These are phyloP conservation scores for Sporothrix sp. DNA, from an alignment of 2,329 filamentous ascomycete species.

Conservation along the genomic window DNA sequence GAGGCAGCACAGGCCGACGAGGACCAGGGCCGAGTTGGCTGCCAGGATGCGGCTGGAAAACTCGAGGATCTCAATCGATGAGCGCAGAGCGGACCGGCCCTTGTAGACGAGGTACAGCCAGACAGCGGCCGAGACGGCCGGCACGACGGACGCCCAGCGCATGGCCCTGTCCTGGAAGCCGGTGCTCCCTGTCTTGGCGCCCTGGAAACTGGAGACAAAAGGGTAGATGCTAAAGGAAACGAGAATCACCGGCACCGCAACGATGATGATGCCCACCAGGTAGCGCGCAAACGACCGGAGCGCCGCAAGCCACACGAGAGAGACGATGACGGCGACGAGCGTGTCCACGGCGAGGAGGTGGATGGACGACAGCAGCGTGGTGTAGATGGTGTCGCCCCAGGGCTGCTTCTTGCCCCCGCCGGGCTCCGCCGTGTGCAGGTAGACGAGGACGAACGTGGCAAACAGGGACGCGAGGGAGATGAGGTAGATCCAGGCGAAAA, in stretches of 20 bases:
- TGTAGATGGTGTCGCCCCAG: slow-evolving; percentile 90
- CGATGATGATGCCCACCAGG: slow-evolving; percentile 69
- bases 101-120: slow-evolving; percentile 81
- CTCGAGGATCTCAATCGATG: slow-evolving; percentile 80
- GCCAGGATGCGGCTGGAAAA: slow-evolving; percentile 83
- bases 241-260: slow-evolving; percentile 78
- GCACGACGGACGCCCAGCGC: slow-evolving; percentile 76
- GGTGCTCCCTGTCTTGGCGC: slow-evolving; percentile 56
- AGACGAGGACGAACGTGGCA: slow-evolving; percentile 80
- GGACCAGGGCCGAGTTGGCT: slow-evolving; percentile 71
- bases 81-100: slow-evolving; percentile 69
- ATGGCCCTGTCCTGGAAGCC: slow-evolving; percentile 81
- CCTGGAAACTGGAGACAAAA: slow-evolving; percentile 80
- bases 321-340: slow-evolving; percentile 77
- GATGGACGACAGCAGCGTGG: slow-evolving; percentile 74
- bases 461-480: slow-evolving; percentile 77
- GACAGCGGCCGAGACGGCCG: slow-evolving; percentile 59
- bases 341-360: slow-evolving; percentile 87
- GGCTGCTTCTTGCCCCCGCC: slow-evolving; percentile 46
- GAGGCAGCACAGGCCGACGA: slow-evolving; percentile 73
- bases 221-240: slow-evolving; percentile 87
- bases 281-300: slow-evolving; percentile 78
- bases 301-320: slow-evolving; percentile 80
- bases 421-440: slow-evolving; percentile 67
- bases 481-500: slow-evolving; percentile 85